These are phyloP conservation scores for Sicyos edulis DNA, from an alignment of 306 rosid species.

Conservation along the genomic window DNA sequence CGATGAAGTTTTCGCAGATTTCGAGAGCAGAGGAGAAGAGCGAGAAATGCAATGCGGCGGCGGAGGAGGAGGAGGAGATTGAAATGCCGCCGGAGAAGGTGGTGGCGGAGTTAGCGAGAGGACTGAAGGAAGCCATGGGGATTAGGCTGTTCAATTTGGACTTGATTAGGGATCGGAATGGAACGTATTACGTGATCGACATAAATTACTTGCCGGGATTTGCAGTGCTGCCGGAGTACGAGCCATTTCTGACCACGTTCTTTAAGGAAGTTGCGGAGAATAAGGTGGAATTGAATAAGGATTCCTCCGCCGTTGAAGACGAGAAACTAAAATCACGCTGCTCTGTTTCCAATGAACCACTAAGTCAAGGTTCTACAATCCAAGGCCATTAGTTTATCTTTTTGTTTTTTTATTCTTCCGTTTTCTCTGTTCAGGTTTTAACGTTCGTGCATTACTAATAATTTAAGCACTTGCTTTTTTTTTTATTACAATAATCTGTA, in stretches of 20 bases:
- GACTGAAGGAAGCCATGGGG: conserved; percentile 49
- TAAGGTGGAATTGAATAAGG: not conserved
- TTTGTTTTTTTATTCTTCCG: too few relatives aligned
- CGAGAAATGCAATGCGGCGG: not conserved
- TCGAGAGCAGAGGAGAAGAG: conserved; percentile 44
- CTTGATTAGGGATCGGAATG: conserved; percentile 60
- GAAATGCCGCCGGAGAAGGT: conserved; percentile 73
- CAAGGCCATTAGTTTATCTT: not conserved
- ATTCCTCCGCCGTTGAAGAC: not conserved
- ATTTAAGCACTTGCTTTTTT: too few relatives aligned
- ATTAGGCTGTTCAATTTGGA: conserved; percentile 79
- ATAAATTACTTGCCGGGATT: conserved; percentile 96
- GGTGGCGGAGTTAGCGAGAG: conserved; percentile 53
- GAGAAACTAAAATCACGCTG: not conserved
- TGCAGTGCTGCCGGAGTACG: conserved; percentile 87
- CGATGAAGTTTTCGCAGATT: conserved; percentile 72
- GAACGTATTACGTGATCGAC: conserved; percentile 65
- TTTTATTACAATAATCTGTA: too few relatives aligned
- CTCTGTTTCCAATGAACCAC: not conserved
- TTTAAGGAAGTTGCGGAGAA: conserved; percentile 52
- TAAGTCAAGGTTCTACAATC: not conserved
- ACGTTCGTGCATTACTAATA: too few relatives aligned
- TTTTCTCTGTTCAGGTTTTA: too few relatives aligned
- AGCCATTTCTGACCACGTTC: conserved; percentile 65
- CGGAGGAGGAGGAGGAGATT: conserved; percentile 44